Percentiles rank a stretch among this genome's conserved stretches.
phyloP scores from a whole-genome alignment of 1,139 yeast genomes.

The Diutina catenulata region DNA sequence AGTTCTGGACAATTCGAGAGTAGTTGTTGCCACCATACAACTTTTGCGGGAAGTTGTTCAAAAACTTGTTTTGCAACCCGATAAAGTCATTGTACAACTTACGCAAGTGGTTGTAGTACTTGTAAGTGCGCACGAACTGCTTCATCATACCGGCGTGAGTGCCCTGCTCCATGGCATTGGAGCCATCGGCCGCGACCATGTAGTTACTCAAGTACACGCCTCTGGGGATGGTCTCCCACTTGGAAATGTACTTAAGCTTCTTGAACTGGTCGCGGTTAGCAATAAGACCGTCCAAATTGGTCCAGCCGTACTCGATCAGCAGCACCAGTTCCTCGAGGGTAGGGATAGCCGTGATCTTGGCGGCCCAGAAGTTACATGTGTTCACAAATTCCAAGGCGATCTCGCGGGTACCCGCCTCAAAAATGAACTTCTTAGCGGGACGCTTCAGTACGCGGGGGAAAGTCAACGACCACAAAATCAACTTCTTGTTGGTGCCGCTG shows the following conservation, averaged over 20 bases:
- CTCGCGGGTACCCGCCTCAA: conserved; percentile 55
- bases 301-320: conserved; percentile 81
- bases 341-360: conserved; percentile 76
- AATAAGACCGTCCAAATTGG: conserved; percentile 28
- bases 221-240: conserved; percentile 31
- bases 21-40: conserved; percentile 23
- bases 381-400: conserved; percentile 63
- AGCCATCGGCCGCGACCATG: conserved; percentile 13
- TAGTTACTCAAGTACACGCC: conserved; percentile 33
- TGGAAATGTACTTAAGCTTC: conserved; percentile 22
- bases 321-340: conserved; percentile 46
- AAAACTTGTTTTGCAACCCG: conserved; percentile 20
- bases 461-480: conserved; percentile 22
- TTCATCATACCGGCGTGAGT: conserved; percentile 33
- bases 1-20: conserved; percentile 24
- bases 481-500: conserved; percentile 10
- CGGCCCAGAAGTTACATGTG: conserved; percentile 86
- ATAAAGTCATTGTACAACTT: conserved; percentile 25
- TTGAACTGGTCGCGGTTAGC: conserved; percentile 21
- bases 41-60: conserved; percentile 15
- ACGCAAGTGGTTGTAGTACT: conserved; percentile 31
- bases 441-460: conserved; percentile 27
- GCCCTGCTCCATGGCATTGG: conserved; percentile 10
- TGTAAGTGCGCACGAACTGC: conserved; percentile 33
- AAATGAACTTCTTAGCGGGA: conserved; percentile 24